Percentiles rank a stretch among this genome's conserved stretches.
These are phyloP conservation scores for Fusarium sp. DNA, from an alignment of 2,329 filamentous ascomycete species.

Conservation along the genomic window DNA sequence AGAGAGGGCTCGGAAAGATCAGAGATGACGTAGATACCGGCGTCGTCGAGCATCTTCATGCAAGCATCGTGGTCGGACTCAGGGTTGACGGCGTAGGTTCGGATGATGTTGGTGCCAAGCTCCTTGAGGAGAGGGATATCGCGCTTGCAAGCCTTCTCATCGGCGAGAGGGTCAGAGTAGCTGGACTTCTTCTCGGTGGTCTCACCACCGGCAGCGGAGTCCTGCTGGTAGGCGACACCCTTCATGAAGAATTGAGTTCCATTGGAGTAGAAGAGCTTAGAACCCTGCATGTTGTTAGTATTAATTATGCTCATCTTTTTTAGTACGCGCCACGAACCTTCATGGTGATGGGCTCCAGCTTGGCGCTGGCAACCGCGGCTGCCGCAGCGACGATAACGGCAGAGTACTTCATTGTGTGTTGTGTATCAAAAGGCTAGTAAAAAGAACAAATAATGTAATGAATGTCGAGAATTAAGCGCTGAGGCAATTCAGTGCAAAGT, in stretches of 20 bases:
- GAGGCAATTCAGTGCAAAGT: conserved; percentile 23
- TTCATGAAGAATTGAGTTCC: conserved; percentile 80
- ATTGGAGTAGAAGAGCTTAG: conserved; percentile 91
- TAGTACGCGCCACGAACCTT: conserved; percentile 66
- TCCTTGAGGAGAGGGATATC: conserved; percentile 85
- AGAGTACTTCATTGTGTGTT: conserved; percentile 52
- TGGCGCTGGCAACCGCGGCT: conserved; percentile 55
- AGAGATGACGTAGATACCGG: conserved; percentile 94
- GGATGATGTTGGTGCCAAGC: conserved; percentile 90
- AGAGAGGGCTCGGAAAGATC: conserved; percentile 84
- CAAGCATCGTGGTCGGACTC: conserved; percentile 81
- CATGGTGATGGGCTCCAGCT: conserved; percentile 71
- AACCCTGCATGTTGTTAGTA: conserved; percentile 64
- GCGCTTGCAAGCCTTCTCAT: conserved; percentile 78
- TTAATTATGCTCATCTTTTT: neutral
- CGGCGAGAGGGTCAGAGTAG: conserved; percentile 87
- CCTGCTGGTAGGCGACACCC: conserved; percentile 95
- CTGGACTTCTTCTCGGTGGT: conserved; percentile 59
- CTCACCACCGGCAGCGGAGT: conserved; percentile 68
- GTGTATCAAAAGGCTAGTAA: conserved; percentile 34
- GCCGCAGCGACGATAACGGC: conserved; percentile 58
- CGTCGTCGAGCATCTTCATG: conserved; percentile 84
- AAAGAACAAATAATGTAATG: conserved; percentile 34
- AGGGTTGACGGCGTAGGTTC: conserved; percentile 93
- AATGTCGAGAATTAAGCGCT: conserved; percentile 38